Evolutionary conservation across 2,329 filamentous ascomycete species (phyloP), one percentile per base, ranked within the genome.

Genomic region (Cercospora canescens): DNA sequence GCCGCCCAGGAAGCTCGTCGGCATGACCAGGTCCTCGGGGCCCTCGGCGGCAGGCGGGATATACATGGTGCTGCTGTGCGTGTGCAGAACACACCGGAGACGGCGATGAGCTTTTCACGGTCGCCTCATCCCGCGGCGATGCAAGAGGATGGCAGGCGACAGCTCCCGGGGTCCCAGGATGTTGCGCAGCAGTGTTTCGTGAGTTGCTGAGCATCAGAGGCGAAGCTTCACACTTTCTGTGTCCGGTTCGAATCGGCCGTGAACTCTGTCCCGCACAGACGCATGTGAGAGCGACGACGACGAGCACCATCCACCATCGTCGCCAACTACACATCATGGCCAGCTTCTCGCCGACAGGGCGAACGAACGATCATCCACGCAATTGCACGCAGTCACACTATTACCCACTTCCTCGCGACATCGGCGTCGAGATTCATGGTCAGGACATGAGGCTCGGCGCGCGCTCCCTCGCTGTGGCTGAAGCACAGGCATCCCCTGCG

Each of bases 11-110:
- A 60, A 67, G 57, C 16, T 62, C 45, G 60, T 32, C 37, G 57
- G 12, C 30, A 55, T 58, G 21, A 41, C 56, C 60, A 52, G 30
- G 32, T 57, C 45, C 28, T n/a, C 24, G 58, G 34, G 35, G 24
- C 18, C n/a, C 12, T 12, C 21, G 12, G 55, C 4, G 21, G 18
- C 57, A 4, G 50, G 18, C 14, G 54, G 58, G 21, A 68, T 41
- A 52, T 61, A 63, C 60, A 63, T 66, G 54, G 28, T 35, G 52
- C 52, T 34, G 52, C 52, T 56, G 52, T 35, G 30, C 30, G 52
- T 32, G 32, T 59, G 50, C 52, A 60, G n/a, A 35, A 26, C 57
- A 57, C 61, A 50, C 65, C 62, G 57, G 28, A 18, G 52, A 32
- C 52, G 52, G 52, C 52, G 28, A 56, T 28, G 28, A 56, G 52